These are phyloP conservation scores for Penicillium maclennaniae DNA, from an alignment of 495 filamentous ascomycete species.

Conservation along the genomic window DNA sequence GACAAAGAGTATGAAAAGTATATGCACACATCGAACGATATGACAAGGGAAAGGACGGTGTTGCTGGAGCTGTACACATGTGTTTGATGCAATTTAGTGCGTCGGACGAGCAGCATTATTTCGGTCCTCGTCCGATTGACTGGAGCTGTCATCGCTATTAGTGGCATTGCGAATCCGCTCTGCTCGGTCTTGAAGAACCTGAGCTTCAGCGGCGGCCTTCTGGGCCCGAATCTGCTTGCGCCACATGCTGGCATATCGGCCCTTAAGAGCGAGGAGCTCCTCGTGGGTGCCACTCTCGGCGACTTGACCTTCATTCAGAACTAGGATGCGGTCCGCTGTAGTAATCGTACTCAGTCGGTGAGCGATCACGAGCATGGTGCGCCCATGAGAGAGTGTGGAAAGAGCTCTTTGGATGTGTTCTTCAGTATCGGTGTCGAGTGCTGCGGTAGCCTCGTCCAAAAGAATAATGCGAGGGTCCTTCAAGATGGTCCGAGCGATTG, in stretches of 20 bases:
- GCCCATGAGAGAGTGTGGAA: slow-evolving; percentile 69
- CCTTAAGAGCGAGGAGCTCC: slow-evolving; percentile 71
- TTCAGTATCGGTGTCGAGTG: slow-evolving; percentile 92
- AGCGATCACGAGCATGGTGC: slow-evolving; percentile 80
- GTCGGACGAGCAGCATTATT: slow-evolving; percentile 29
- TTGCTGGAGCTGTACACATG: slow-evolving; percentile 17
- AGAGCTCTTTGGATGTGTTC: slow-evolving; percentile 91
- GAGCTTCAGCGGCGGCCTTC: slow-evolving; percentile 71
- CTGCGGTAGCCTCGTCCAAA: slow-evolving; percentile 93
- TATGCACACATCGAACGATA: slow-evolving; percentile 28
- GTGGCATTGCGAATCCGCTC: slow-evolving; percentile 45
- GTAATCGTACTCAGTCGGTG: slow-evolving; percentile 95
- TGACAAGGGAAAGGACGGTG: slow-evolving; percentile 20
- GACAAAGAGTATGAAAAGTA: slow-evolving; percentile 10
- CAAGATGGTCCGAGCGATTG: slow-evolving; percentile 92
- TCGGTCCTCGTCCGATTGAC: slow-evolving; percentile 50
- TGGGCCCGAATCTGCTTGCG: slow-evolving; percentile 89
- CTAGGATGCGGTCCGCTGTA: slow-evolving; percentile 88
- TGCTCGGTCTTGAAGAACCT: slow-evolving; percentile 48
- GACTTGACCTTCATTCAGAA: slow-evolving; percentile 81
- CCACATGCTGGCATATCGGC: slow-evolving; percentile 92
- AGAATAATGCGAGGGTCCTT: slow-evolving; percentile 96
- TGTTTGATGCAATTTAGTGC: slow-evolving; percentile 12
- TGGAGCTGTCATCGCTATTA: slow-evolving; percentile 48
- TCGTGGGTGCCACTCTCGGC: slow-evolving; percentile 83